A percentile compares a stretch with the other conserved stretches of the same genome.
phyloP scores from a whole-genome alignment of 2,329 filamentous ascomycete species.

The Neofusicoccum sp. region DNA sequence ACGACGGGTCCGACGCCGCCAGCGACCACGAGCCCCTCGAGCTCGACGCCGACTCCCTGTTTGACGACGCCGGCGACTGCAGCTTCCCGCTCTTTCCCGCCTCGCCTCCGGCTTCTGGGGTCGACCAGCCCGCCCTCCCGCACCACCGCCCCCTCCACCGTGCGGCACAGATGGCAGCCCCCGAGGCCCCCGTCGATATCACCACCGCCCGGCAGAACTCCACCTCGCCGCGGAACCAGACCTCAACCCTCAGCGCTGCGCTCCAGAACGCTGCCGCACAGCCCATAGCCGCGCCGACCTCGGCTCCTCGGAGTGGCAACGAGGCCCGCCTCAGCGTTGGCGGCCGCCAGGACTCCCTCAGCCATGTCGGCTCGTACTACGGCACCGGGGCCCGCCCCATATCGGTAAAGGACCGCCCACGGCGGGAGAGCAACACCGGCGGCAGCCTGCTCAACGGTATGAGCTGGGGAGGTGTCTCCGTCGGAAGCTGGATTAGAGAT shows the following conservation, averaged over 20 bases:
- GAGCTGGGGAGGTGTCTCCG: conserved; percentile 95
- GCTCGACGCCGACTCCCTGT: conserved; percentile 37
- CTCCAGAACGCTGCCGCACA: conserved; percentile 47
- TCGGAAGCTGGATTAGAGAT: conserved; percentile 95
- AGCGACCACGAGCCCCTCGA: conserved; percentile 28
- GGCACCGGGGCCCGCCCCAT: conserved; percentile 60
- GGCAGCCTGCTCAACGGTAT: conserved; percentile 71
- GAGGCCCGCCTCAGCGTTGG: conserved; percentile 34
- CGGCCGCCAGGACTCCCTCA: conserved; percentile 55
- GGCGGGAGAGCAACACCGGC: conserved; percentile 59
- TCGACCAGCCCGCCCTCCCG: neutral
- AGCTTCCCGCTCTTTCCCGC: conserved; percentile 40
- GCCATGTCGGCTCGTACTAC: conserved; percentile 52
- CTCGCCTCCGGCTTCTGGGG: conserved; percentile 24
- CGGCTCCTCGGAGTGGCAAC: conserved; percentile 32
- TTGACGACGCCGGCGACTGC: conserved; percentile 42
- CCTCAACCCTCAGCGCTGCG: conserved; percentile 62
- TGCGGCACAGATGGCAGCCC: conserved; percentile 15
- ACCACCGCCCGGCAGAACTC: conserved; percentile 55
- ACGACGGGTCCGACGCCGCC: conserved; percentile 27
- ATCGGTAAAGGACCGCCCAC: conserved; percentile 55
- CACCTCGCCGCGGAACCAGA: conserved; percentile 60
- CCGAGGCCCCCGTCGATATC: conserved; percentile 56
- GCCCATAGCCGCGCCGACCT: conserved; percentile 41
- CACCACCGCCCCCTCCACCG: neutral